Percentiles rank a stretch among this genome's conserved stretches.
These are phyloP conservation scores for Vigna mungo DNA, from an alignment of 306 rosid genomes.

Conservation along the genomic window DNA sequence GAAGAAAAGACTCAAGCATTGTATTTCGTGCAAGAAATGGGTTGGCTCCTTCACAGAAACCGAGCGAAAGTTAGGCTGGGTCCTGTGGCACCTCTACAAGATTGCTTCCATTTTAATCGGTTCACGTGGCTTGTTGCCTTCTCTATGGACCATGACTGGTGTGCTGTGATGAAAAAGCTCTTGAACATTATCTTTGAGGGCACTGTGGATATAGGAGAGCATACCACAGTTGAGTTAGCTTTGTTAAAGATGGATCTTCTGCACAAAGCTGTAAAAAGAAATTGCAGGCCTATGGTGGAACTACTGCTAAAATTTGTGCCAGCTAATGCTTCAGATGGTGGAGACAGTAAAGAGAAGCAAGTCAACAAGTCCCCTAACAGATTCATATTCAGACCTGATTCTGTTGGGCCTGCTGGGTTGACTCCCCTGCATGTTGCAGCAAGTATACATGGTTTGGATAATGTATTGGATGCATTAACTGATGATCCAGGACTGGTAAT, in stretches of 20 bases:
- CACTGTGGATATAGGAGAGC: conserved; percentile 66
- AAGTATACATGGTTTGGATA: conserved; percentile 68
- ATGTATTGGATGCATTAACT: conserved; percentile 80
- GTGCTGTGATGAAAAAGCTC: conserved; percentile 80
- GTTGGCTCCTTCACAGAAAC: conserved; percentile 92
- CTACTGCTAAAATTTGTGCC: conserved; percentile 70
- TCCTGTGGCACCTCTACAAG: conserved; percentile 61
- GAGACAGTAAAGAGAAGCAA: conserved; percentile 55
- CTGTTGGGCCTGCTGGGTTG: conserved; percentile 73
- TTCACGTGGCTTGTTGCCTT: conserved; percentile 84
- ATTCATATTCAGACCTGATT: conserved; percentile 78
- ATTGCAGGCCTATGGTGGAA: conserved; percentile 75
- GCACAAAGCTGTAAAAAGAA: conserved; percentile 86
- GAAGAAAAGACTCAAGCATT: conserved; percentile 75
- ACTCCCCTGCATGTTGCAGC: conserved; percentile 95
- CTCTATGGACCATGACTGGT: conserved; percentile 91
- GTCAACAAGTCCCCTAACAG: conserved; percentile 41
- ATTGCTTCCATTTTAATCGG: conserved; percentile 65
- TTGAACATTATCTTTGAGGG: conserved; percentile 71
- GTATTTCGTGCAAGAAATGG: conserved; percentile 86
- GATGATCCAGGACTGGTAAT: conserved; percentile 90
- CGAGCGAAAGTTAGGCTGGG: conserved; percentile 67
- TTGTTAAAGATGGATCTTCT: conserved; percentile 75
- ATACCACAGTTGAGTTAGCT: conserved; percentile 62
- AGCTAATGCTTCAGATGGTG: conserved; percentile 37